phyloP scores from a whole-genome alignment of 345 rosid genomes.

The Isatis tinctoria region DNA sequence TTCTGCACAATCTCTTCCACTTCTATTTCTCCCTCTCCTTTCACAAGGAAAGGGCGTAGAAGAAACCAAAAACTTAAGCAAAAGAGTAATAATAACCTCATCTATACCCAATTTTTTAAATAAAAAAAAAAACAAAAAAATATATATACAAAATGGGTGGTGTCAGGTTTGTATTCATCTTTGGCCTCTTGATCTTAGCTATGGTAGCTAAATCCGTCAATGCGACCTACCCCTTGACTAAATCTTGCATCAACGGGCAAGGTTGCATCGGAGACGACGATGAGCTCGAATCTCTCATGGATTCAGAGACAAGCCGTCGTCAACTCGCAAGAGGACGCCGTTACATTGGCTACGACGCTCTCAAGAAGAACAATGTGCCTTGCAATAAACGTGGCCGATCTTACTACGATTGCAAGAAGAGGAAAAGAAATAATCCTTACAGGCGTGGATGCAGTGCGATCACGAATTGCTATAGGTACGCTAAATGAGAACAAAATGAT shows the following conservation, averaged over 20 bases:
- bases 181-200: constrained; percentile 28
- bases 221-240: constrained; percentile 22
- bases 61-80: constrained; percentile 11
- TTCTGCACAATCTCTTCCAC: constrained; percentile 21
- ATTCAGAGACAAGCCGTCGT: constrained; percentile 36
- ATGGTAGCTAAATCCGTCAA: constrained; percentile 27
- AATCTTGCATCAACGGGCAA: constrained; percentile 25
- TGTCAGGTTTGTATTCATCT: constrained; percentile 30
- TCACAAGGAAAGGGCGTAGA: constrained; percentile 40
- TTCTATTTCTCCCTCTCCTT: constrained; percentile 33
- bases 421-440: constrained; percentile 42
- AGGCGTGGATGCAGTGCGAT: constrained; percentile 51
- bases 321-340: constrained; percentile 27
- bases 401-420: constrained; percentile 44
- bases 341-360: constrained; percentile 46
- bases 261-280: constrained; percentile 37
- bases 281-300: constrained; percentile 36
- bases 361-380: constrained; percentile 37
- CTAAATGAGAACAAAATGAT: constrained; percentile 21
- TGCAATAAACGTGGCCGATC: constrained; percentile 48
- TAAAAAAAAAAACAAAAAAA: neutral
- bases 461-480: constrained; percentile 44
- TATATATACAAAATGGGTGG: constrained; percentile 28
- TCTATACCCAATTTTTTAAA: no score
- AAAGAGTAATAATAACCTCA: neutral